Evolutionary conservation across 345 rosid genomes (phyloP), one percentile per base, ranked within the genome.

Genomic region (Sisymbrium irio): DNA sequence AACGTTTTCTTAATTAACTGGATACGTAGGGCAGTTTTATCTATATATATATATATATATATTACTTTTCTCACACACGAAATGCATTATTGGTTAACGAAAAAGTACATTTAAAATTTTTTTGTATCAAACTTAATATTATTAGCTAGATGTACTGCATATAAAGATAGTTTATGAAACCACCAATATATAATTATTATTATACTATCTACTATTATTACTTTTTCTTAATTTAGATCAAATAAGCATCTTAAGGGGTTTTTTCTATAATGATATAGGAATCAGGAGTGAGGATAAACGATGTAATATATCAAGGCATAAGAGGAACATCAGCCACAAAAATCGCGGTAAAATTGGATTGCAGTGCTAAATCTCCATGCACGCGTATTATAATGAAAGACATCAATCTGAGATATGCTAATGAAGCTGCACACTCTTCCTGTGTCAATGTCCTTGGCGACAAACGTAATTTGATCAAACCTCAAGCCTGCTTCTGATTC

Each of bases 251-350:
- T 20, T 50, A 50, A 47, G 20, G n/a, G n/a, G n/a, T n/a, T n/a
- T n/a, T n/a, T n/a, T 4, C 36, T 11, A 65, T 33, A 47, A 47
- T 9, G 58, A 47, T 50, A 0, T 35, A 72, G 77, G 77, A 22
- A n/a, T 82, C 83, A 0, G 82, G 87, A 3, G 67, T 87, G 22
- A 73, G 64, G 72, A 79, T 83, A 35, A 77, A 42, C 0, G 71
- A 83, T 55, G 57, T 85, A 4, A 25, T 27, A 1, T 87, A 82
- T 22, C 50, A 75, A 70, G 70, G 39, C 2, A 85, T 85, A 47
- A 66, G 65, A 30, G 82, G 88, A 46, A 78, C 79, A 12, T 81
- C 88, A 0, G 76, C 85, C 0, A 78, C 88, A 1, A 30, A 79
- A 4, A n/a, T 78, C 0, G 54, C 82, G 20, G 56, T 85, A 37